A percentile compares a stretch with the other conserved stretches of the same genome.
Evolutionary conservation across 306 rosid genomes (phyloP).

Genomic region (Cucurbita pepo): DNA sequence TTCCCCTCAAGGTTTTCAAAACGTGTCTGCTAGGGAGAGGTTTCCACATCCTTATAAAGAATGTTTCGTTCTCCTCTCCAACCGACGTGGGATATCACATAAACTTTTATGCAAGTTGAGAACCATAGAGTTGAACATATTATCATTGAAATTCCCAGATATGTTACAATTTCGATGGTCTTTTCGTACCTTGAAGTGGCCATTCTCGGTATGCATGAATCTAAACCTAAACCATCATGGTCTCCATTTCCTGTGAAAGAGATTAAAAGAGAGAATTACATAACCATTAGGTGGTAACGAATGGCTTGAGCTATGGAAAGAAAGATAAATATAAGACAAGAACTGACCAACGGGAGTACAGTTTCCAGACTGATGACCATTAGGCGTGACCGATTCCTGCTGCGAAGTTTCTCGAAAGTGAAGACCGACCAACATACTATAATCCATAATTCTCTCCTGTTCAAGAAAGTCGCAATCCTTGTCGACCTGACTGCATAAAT

Average conservation of each 20-base stretch:
- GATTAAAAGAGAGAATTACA: neutral
- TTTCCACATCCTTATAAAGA: too few species aligned
- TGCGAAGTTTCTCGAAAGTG: constrained; percentile 50
- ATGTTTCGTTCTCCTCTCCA: too few species aligned
- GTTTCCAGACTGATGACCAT: constrained; percentile 18
- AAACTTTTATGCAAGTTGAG: neutral
- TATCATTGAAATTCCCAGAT: neutral
- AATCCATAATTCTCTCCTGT: constrained; percentile 92
- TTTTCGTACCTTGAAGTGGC: neutral
- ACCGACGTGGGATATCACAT: too few species aligned
- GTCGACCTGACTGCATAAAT: constrained; percentile 72
- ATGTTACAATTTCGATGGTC: neutral
- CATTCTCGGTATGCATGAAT: neutral
- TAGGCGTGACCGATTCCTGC: constrained; percentile 18
- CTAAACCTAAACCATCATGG: neutral
- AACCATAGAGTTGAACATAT: neutral
- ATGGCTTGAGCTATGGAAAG: neutral
- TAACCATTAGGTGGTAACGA: neutral
- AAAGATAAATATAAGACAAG: neutral
- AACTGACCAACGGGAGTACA: constrained; percentile 22
- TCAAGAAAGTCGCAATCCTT: constrained; percentile 91
- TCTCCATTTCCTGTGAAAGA: constrained; percentile 16
- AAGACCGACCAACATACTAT: constrained; percentile 87
- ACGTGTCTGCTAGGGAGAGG: too few species aligned
- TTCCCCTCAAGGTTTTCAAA: too few species aligned